Conservation (phyloP, 768 basidiomycete species). For the Tulasnella sp. region DNA sequence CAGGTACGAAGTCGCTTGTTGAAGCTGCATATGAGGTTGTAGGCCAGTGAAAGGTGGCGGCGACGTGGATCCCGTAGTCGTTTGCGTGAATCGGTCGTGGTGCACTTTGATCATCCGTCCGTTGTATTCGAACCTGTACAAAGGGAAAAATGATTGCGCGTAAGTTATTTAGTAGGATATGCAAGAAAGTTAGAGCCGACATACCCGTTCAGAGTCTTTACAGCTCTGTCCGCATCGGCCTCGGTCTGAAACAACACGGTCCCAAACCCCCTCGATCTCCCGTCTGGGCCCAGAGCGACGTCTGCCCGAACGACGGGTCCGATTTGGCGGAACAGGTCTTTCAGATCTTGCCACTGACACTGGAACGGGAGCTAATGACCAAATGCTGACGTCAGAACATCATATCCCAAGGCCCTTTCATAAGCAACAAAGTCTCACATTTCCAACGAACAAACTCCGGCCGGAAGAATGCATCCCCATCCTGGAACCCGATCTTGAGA, state of each 20-base stretch:
- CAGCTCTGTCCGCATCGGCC: constrained; percentile 70
- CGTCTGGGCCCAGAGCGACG: constrained; percentile 87
- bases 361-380: constrained; percentile 68
- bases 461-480: constrained; percentile 13
- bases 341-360: constrained; percentile 95
- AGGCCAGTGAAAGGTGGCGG: constrained; percentile 20
- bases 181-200: constrained; percentile 18
- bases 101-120: constrained; percentile 83
- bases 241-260: constrained; percentile 90
- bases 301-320: constrained; percentile 94
- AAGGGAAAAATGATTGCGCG: background rate
- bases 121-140: constrained; percentile 68
- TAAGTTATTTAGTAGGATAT: background rate
- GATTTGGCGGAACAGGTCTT: constrained; percentile 91
- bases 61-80: constrained; percentile 12
- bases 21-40: constrained; percentile 18
- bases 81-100: constrained; percentile 67
- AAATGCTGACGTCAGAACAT: background rate
- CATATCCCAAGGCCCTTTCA: background rate
- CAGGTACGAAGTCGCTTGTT: background rate
- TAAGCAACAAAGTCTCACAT: constrained; percentile 43
- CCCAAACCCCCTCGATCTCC: constrained; percentile 92
- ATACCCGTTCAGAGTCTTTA: constrained; percentile 84
- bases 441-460: constrained; percentile 65
- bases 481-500: constrained; percentile 8